Evolutionary conservation across 148 eudicot species (phyloP).

Genomic region (Camellia granthamiana): DNA sequence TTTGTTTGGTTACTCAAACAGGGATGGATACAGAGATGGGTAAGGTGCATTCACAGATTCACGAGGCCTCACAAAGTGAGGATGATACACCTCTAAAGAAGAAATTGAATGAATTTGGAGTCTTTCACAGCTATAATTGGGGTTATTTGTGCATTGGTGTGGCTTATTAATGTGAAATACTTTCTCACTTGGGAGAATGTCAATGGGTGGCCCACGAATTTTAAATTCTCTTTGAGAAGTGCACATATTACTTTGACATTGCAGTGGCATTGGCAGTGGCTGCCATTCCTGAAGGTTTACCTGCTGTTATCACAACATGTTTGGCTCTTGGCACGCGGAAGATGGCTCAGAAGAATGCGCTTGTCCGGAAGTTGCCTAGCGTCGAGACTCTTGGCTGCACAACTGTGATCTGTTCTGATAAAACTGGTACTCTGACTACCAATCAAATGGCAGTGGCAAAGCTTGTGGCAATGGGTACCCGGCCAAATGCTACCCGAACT

Average conservation of each 20-base stretch:
- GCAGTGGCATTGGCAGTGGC: constrained; percentile 73
- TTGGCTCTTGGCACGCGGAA: constrained; percentile 67
- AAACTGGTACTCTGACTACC: constrained; percentile 65
- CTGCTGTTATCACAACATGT: constrained; percentile 68
- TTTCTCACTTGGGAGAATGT: constrained; percentile 63
- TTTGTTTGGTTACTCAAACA: constrained; percentile 50
- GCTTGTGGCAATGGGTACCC: constrained; percentile 56
- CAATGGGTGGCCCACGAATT: constrained; percentile 61
- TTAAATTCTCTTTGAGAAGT: constrained; percentile 63
- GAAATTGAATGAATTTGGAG: constrained; percentile 69
- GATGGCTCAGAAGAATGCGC: constrained; percentile 74
- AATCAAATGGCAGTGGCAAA: constrained; percentile 69
- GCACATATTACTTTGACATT: constrained; percentile 68
- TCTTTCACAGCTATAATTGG: constrained; percentile 55
- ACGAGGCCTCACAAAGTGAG: constrained; percentile 54
- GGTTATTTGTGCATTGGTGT: constrained; percentile 48
- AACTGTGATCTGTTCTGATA: constrained; percentile 67
- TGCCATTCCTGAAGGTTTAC: constrained; percentile 69
- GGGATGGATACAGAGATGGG: constrained; percentile 65
- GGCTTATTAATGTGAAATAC: constrained; percentile 66
- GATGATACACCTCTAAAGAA: constrained; percentile 65
- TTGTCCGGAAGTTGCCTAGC: constrained; percentile 63
- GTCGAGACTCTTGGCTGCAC: constrained; percentile 72
- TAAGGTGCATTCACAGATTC: constrained; percentile 60
- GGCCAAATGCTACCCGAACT: constrained; percentile 23